Evolutionary conservation across 768 basidiomycete species (phyloP), one percentile per base, ranked within the genome.

Genomic region (Suillus fuscotomentosus): DNA sequence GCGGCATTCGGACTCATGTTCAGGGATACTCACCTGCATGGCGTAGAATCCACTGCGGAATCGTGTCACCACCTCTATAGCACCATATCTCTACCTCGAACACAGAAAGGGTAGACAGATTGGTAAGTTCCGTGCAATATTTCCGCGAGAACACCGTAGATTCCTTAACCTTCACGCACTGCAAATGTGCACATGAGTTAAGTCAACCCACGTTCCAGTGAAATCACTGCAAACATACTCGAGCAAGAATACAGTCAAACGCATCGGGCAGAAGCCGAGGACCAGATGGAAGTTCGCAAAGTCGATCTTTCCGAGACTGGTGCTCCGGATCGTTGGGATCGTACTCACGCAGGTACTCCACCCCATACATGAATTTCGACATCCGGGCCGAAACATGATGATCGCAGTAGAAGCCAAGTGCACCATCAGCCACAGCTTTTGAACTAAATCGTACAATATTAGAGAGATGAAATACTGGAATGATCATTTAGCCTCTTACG

Each of bases 11-110:
- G 66, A 24, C 41, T 34, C 41, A 5, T 60, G 57, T 59, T 31
- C 57, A 31, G 17, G 27, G 41, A 10, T 27, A 42, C 57, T 10
- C 70, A 83, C 69, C 70, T 64, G 83, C 82, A 17, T 84, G 77
- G 62, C 90, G 79, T 54, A 86, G 80, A 60, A 93, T 92, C 91
- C 91, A 92, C 68, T 86, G 84, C 1, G 91, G 91, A 41, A 88
- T 78, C 8, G 76, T 79, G 67, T 88, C 85, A 53, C 88, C 88
- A n/a, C 91, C 90, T 70, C 91, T 81, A 75, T 85, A 93, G 71
- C 91, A 92, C 91, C 91, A 92, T 68, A 93, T 84, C 73, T 92
- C 90, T 34, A 92, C 90, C 72, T 92, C 91, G 67, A 93, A 92
- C 20, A 92, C 88, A 15, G 88, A 90, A 5, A 92, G 80, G 68